Conservation (phyloP, 1,139 yeast species). For the Pichia sp. region DNA sequence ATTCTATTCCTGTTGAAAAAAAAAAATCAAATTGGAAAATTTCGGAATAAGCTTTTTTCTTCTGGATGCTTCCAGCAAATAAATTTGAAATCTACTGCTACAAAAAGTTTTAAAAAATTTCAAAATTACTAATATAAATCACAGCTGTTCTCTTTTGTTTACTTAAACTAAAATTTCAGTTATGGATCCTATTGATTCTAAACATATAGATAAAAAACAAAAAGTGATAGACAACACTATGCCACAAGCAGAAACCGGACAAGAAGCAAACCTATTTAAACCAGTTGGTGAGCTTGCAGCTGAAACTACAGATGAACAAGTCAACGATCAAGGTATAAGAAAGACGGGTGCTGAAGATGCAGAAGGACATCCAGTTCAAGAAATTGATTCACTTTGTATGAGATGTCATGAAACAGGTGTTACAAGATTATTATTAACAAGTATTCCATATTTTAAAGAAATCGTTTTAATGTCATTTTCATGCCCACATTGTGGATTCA, state of each 20-base stretch:
- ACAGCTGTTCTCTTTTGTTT: neutral
- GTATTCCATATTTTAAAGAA: slow-evolving; percentile 88
- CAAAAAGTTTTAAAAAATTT: neutral
- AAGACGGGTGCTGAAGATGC: slow-evolving; percentile 67
- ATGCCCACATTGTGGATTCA: slow-evolving; percentile 91
- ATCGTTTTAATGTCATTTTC: slow-evolving; percentile 91
- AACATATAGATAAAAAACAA: slow-evolving; percentile 22
- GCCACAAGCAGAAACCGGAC: slow-evolving; percentile 13
- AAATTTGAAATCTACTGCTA: neutral
- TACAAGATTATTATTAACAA: slow-evolving; percentile 77
- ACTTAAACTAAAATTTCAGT: neutral
- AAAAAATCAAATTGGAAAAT: too few relatives aligned
- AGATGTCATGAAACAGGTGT: slow-evolving; percentile 83
- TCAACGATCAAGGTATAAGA: slow-evolving; percentile 31
- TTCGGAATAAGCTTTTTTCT: neutral
- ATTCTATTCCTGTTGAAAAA: too few relatives aligned
- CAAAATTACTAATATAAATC: neutral
- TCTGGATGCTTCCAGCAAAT: slow-evolving; percentile 3
- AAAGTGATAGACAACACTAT: slow-evolving; percentile 14
- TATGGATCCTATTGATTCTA: slow-evolving; percentile 3
- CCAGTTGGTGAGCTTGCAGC: slow-evolving; percentile 54
- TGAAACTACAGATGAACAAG: slow-evolving; percentile 11
- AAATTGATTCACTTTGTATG: slow-evolving; percentile 92
- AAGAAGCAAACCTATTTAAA: slow-evolving; percentile 41
- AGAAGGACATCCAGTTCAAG: slow-evolving; percentile 96